Conservation (phyloP, 2,329 filamentous ascomycete species). For the Pseudocercospora fuligena region DNA sequence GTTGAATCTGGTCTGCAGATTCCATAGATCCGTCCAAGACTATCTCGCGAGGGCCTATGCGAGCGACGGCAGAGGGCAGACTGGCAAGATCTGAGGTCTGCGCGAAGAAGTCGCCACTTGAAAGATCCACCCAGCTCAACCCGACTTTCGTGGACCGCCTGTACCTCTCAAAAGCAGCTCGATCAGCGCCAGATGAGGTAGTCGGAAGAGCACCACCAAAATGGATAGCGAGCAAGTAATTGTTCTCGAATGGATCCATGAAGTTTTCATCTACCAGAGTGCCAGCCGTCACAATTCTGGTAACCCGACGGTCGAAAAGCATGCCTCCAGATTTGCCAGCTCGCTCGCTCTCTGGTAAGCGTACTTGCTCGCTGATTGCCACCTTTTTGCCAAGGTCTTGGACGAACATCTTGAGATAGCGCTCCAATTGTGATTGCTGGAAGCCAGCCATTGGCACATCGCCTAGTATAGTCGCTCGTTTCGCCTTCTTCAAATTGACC, state of each 20-base stretch:
- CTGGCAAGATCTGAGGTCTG: constrained; percentile 73
- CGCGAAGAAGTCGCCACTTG: constrained; percentile 91
- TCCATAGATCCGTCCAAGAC: constrained; percentile 67
- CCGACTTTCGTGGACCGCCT: constrained; percentile 60
- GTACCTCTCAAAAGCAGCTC: constrained; percentile 41
- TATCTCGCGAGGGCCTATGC: constrained; percentile 83
- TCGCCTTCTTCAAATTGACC: constrained; percentile 83
- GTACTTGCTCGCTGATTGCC: constrained; percentile 91
- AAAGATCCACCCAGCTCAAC: constrained; percentile 91
- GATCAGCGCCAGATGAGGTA: constrained; percentile 22
- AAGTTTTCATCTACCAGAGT: constrained; percentile 98
- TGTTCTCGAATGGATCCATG: constrained; percentile 91
- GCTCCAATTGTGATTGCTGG: constrained; percentile 88
- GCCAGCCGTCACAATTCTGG: constrained; percentile 88
- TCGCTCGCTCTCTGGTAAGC: constrained; percentile 59
- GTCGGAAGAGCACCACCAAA: constrained; percentile 45
- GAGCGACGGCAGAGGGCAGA: constrained; percentile 78
- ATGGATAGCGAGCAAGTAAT: constrained; percentile 85
- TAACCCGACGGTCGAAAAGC: constrained; percentile 82
- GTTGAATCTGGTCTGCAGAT: constrained; percentile 45
- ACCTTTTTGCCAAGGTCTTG: constrained; percentile 90
- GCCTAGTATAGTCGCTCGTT: constrained; percentile 77
- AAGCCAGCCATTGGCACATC: constrained; percentile 94
- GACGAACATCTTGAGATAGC: constrained; percentile 89
- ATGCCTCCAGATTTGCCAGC: constrained; percentile 74